These are phyloP conservation scores for Babesia divergens DNA, from an alignment of 169 alveolate species.

Conservation along the genomic window DNA sequence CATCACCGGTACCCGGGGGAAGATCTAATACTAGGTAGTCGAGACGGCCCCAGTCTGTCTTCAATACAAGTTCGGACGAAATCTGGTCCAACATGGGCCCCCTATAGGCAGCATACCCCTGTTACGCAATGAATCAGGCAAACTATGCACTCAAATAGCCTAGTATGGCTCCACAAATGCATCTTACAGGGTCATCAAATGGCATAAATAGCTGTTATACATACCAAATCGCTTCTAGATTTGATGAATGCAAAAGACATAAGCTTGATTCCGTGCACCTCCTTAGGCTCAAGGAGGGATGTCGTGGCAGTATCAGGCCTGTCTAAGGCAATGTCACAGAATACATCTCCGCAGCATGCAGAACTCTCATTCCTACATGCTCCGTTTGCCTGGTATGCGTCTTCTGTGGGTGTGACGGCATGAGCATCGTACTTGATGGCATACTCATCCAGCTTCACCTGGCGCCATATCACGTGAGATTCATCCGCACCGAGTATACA, in stretches of 20 bases:
- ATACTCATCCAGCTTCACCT: conserved; percentile 8
- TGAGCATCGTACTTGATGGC: not conserved
- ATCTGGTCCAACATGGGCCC: conserved; percentile 94
- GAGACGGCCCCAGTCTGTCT: conserved; percentile 96
- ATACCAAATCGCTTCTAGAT: conserved; percentile 33
- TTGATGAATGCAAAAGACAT: conserved; percentile 67
- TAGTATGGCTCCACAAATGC: not conserved
- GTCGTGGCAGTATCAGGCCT: not conserved
- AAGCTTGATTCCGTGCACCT: conserved; percentile 62
- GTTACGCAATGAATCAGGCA: conserved; percentile 9
- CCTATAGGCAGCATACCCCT: conserved; percentile 85
- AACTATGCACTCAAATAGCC: not conserved
- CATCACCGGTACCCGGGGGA: conserved; percentile 99
- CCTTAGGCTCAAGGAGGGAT: conserved; percentile 65
- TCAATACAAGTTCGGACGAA: conserved; percentile 83
- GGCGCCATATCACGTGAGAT: conserved; percentile 66
- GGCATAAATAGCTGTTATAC: not conserved
- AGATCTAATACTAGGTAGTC: conserved; percentile 96
- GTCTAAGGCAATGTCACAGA: not conserved
- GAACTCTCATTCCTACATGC: not conserved
- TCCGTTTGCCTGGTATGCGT: not conserved
- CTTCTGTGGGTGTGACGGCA: not conserved
- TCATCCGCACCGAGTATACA: conserved; percentile 80
- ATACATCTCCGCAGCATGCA: not conserved
- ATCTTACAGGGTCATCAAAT: not conserved